Base-by-base conservation (phyloP, 768 basidiomycete species). In the Phaeotremella fagi region DNA sequence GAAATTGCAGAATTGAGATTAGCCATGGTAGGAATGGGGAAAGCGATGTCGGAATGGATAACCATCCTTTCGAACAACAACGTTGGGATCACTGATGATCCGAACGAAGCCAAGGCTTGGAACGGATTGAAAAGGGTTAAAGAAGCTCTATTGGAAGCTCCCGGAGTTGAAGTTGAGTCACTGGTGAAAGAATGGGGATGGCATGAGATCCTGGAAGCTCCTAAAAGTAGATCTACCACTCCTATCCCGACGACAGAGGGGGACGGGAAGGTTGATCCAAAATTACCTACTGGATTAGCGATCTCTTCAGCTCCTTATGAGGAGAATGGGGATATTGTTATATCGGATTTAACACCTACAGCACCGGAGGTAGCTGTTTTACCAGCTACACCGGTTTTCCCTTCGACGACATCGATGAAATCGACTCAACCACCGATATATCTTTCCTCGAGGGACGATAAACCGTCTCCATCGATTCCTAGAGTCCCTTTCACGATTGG, bases 1-100 rank as follows among this genome's bases (percentile, higher is more conserved):
- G 68, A 74, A 38, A 59, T 74, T 45, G 71, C 70, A 9, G 72
- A 74, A 22, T 47, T 74, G 15, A 58, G 67, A 23, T 45, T 72
- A 28, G 69, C 64, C 3, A 72, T 74, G 72, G 25, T 72, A 5
- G 72, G 72, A 1, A 74, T 74, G 72, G 72, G 72, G 18, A 70
- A 69, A 53, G 66, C 65, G 3, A 67, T 74, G 66, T 37, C 56
- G 5, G 61, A 63, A 20, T 71, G 68, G 68, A 28, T 71, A 36
- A 52, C 53, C 4, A 42, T 47, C 4, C 31, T 72, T 26, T 43
- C 46, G 20, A 28, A 52, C 20, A 24, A 22, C 16, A n/a, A n/a
- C n/a, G n/a, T n/a, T n/a, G 31, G 42, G 12, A 23, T 16, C 14
- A n/a, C 50, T 14, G 48, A 47, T 23, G 48, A 6, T 23, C 20